Evolutionary conservation across 805 yeast species (phyloP).

Genomic region (Vanderwaltozyma yarrowii): DNA sequence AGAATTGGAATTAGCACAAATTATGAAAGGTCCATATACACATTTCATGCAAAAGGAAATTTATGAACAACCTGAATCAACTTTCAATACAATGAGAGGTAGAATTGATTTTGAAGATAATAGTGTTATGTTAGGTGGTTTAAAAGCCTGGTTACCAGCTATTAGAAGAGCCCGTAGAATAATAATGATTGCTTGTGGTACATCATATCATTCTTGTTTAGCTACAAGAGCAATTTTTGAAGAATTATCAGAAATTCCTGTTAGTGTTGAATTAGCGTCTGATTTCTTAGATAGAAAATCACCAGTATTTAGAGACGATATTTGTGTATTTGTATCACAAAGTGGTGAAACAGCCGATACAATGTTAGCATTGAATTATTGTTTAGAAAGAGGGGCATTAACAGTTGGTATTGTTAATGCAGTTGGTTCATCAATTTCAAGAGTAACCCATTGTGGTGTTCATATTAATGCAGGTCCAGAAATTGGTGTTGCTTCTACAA

Average conservation of each 20-base stretch:
- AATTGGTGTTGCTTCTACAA: constrained; percentile 98
- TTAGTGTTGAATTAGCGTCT: constrained; percentile 83
- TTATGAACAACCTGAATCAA: constrained; percentile 96
- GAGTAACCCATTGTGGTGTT: constrained; percentile 98
- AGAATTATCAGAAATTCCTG: constrained; percentile 92
- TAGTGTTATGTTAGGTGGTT: constrained; percentile 79
- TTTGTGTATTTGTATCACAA: constrained; percentile 95
- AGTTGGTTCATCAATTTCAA: constrained; percentile 93
- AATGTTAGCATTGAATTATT: constrained; percentile 87
- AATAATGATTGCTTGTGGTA: constrained; percentile 99
- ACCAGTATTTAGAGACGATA: constrained; percentile 98
- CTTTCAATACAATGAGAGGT: constrained; percentile 98
- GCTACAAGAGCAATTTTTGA: constrained; percentile 96
- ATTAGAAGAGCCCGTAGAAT: constrained; percentile 91
- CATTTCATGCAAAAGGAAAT: constrained; percentile 99
- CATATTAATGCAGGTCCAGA: constrained; percentile 99
- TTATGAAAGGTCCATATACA: constrained; percentile 93
- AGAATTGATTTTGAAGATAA: constrained; percentile 84
- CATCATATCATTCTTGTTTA: constrained; percentile 95
- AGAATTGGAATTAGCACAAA: constrained; percentile 93
- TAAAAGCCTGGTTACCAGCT: constrained; percentile 71
- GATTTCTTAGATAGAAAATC: constrained; percentile 90
- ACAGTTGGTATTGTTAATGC: constrained; percentile 96
- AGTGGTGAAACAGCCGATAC: constrained; percentile 99
- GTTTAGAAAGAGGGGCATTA: constrained; percentile 93